Base-by-base conservation (phyloP, 1,139 yeast species). In the Pneumocystis sp. region DNA sequence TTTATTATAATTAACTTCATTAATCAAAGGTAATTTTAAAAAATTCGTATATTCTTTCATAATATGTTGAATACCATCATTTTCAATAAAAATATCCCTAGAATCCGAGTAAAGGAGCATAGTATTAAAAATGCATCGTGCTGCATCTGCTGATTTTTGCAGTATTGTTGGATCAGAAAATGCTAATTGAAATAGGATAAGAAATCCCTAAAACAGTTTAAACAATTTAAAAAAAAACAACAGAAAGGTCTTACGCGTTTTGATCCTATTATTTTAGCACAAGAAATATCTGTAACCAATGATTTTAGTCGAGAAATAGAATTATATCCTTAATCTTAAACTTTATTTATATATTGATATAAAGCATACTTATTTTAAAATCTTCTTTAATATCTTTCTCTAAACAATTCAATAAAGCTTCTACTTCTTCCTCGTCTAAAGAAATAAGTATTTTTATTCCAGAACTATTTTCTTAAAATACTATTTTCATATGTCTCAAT, bases 121-220 rank as follows among this genome's bases (percentile, higher is more conserved):
- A 10, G 65, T 65, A 57, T 65, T 65, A 7, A 65, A 65, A 37
- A 65, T 63, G 37, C 67, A 65, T 15, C 65, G 61, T 57, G 62
- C 45, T 8, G 67, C 67, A 29, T 65, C 65, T 3, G 29, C n/a
- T 15, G 62, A 60, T 17, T 40, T 40, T 17, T 40, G 6, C 21
- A 1, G 44, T 31, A 12, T 25, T 31, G 21, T 25, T 19, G 31
- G 6, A 42, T 60, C 19, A 60, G 62, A 39, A 15, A 60, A 42
- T 25, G 62, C 62, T 25, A 31, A 31, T 60, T 60, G 62, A 60
- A 25, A 40, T 8, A 42, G 31, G 7, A 25, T 25, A 40, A n/a
- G n/a, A 19, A 63, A 50, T 12, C n/a, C 34, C 57, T 50, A 50
- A 6, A 50, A 50, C 4, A 3, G 3, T 10, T 12, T 25, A 10